Evolutionary conservation across 805 yeast genomes (phyloP).

Genomic region (Komagataella pseudopastoris): DNA sequence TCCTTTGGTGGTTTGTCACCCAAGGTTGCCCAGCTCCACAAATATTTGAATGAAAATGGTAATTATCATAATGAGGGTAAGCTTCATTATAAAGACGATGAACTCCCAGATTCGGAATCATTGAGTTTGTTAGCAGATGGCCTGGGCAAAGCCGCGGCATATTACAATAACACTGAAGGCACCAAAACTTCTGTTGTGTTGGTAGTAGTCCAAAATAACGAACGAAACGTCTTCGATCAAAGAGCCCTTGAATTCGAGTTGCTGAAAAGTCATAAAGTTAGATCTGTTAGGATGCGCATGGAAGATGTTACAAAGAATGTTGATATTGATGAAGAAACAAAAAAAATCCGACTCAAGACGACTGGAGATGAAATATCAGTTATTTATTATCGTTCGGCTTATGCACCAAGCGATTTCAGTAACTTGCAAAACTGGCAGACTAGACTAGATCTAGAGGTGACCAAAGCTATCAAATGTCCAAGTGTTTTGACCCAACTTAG

Average conservation of each 20-base stretch:
- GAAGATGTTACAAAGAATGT: slow-evolving; percentile 38
- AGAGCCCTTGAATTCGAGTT: slow-evolving; percentile 67
- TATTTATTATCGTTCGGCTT: slow-evolving; percentile 84
- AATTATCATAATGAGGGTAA: slow-evolving; percentile 30
- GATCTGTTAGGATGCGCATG: slow-evolving; percentile 54
- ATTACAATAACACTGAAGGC: slow-evolving; percentile 28
- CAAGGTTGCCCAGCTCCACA: slow-evolving; percentile 67
- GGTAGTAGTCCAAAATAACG: slow-evolving; percentile 73
- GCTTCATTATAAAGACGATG: slow-evolving; percentile 25
- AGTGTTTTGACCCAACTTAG: slow-evolving; percentile 77
- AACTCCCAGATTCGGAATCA: slow-evolving; percentile 55
- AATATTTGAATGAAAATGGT: slow-evolving; percentile 46
- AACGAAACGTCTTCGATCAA: slow-evolving; percentile 87
- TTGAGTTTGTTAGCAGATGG: slow-evolving; percentile 49
- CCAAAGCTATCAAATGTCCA: slow-evolving; percentile 85
- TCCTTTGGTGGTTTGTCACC: slow-evolving; percentile 88
- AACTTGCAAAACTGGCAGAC: slow-evolving; percentile 63
- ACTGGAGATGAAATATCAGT: slow-evolving; percentile 68
- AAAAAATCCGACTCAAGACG: slow-evolving; percentile 36
- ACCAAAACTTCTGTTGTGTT: slow-evolving; percentile 38
- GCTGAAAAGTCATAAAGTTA: slow-evolving; percentile 38
- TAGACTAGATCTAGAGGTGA: slow-evolving; percentile 56
- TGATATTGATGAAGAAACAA: slow-evolving; percentile 20
- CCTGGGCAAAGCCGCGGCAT: slow-evolving; percentile 47
- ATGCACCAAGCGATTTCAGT: slow-evolving; percentile 71